Base-by-base conservation (phyloP, 2,329 filamentous ascomycete species). In the Ascochyta koolunga region DNA sequence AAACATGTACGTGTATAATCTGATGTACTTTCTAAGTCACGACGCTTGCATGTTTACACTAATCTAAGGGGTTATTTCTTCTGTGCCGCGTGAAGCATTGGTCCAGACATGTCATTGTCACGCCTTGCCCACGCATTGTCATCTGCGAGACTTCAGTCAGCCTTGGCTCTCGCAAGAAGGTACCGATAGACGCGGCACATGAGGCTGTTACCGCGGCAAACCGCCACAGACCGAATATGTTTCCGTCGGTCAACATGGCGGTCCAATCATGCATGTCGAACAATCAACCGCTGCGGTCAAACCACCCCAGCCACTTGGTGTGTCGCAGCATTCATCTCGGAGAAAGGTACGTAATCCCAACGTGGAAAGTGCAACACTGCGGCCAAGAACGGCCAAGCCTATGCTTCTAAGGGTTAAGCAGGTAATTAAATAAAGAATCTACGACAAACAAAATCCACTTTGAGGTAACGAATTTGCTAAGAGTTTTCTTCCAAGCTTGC, bases 381-480 rank as follows among this genome's bases (percentile, higher is more conserved):
- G 52, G 52, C 41, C 42, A 56, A 56, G 46, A 50, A 50, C 52
- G 52, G 46, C 52, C 47, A 56, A 50, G 52, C 32, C 22, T 46
- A 37, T 21, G 47, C 52, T 42, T 50, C 31, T 33, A 50, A 29
- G 13, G 41, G 52, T 46, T 35, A 46, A 50, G 52, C 52, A 39
- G 19, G 52, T 29, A 38, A 41, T 44, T 50, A 50, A 50, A 55
- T 50, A 46, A 55, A 50, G 47, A 50, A 46, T 37, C 47, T 25
- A 56, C 42, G 52, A 56, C 47, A 42, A 56, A 56, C 36, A 43
- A 56, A 11, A 56, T 56, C 52, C 52, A 56, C 52, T 37, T 48
- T 18, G 2, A 50, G 24, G 33, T 10, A 35, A 25, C 16, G 41
- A 47, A 9, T 40, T 52, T 47, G 35, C 45, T 45, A 50, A 50